These are phyloP conservation scores for Leccinum olivaceopallidum DNA, from an alignment of 768 basidiomycete species.

Conservation along the genomic window DNA sequence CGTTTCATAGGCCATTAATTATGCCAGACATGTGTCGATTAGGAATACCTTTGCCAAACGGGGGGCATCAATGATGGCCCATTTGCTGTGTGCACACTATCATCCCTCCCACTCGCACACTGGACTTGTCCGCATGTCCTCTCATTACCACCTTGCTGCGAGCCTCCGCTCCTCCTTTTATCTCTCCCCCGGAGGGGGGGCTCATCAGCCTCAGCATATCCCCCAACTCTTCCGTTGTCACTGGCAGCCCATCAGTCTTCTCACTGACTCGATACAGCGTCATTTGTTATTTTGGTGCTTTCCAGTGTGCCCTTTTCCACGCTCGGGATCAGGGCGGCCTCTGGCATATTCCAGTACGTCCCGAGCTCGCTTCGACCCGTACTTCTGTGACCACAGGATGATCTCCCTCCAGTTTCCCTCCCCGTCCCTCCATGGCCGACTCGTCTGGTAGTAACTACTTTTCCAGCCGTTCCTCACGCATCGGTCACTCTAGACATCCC, in stretches of 20 bases:
- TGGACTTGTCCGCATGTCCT: constrained; percentile 30
- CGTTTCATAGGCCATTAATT: constrained; percentile 35
- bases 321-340: constrained; percentile 23
- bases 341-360: constrained; percentile 24
- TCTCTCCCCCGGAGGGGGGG: constrained; percentile 20
- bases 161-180: constrained; percentile 31
- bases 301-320: constrained; percentile 30
- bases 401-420: constrained; percentile 16
- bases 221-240: constrained; percentile 12
- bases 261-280: constrained; percentile 3
- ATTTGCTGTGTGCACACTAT: constrained; percentile 27
- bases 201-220: constrained; percentile 1
- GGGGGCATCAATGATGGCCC: constrained; percentile 16
- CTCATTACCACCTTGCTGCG: constrained; percentile 26
- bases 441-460: constrained; percentile 17
- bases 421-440: constrained; percentile 23
- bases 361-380: constrained; percentile 7
- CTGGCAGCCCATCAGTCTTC: background rate
- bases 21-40: constrained; percentile 27
- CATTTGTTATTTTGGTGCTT: constrained; percentile 13
- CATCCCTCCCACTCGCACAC: constrained; percentile 19
- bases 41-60: constrained; percentile 30
- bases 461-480: constrained; percentile 13
- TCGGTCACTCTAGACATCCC: constrained; percentile 11
- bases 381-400: constrained; percentile 22